phyloP scores from a whole-genome alignment of 305 asterid genomes.

The Solanum hybrid region DNA sequence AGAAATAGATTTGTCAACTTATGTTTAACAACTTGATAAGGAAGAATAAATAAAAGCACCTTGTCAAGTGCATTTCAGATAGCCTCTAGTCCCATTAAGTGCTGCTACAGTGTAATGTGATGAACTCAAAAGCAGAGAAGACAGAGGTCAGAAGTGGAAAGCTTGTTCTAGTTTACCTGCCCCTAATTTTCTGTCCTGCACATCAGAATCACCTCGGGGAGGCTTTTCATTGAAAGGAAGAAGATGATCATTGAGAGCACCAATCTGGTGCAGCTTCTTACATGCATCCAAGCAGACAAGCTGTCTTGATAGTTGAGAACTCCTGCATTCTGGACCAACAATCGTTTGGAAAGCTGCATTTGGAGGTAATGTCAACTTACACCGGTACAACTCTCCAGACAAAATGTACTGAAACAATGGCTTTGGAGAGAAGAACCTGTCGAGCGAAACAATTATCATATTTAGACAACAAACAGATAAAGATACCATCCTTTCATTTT shows the following conservation, averaged over 20 bases:
- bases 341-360: conserved; percentile 58
- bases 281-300: conserved; percentile 85
- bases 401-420: conserved; percentile 43
- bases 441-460: conserved; percentile 1
- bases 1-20: not conserved
- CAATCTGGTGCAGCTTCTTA: conserved; percentile 62
- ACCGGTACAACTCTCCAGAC: conserved; percentile 38
- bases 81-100: not conserved
- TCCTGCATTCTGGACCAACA: conserved; percentile 48
- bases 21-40: not conserved
- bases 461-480: not conserved
- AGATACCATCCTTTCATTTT: not conserved
- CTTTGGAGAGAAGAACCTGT: conserved; percentile 41
- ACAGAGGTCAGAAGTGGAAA: not conserved
- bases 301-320: conserved; percentile 42
- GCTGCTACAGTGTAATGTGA: not conserved
- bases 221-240: conserved; percentile 35
- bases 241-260: conserved; percentile 57
- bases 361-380: conserved; percentile 64
- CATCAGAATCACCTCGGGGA: conserved; percentile 22
- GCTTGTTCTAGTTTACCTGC: conserved; percentile 34
- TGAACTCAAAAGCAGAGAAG: conserved; percentile 1
- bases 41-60: not conserved
- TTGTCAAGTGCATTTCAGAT: not conserved
- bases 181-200: conserved; percentile 32